These are phyloP conservation scores for Erythrobasidium yunnanense DNA, from an alignment of 768 basidiomycete species.

Conservation along the genomic window DNA sequence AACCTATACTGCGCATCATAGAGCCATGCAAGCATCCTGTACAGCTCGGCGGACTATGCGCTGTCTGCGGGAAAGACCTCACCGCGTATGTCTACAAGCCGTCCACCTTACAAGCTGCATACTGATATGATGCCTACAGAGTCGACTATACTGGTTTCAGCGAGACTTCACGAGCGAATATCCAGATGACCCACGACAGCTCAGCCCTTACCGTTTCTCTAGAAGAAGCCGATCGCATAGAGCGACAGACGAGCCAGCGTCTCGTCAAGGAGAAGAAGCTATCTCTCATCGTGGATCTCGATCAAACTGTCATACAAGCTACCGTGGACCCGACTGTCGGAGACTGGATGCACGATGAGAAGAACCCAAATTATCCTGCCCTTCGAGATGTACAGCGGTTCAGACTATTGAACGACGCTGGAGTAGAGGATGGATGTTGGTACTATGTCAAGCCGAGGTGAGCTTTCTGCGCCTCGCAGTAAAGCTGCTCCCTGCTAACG, in stretches of 20 bases:
- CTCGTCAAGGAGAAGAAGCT: slow-evolving; percentile 67
- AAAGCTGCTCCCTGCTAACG: neutral
- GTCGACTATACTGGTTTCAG: slow-evolving; percentile 79
- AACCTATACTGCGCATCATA: slow-evolving; percentile 49
- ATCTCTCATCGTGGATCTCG: slow-evolving; percentile 92
- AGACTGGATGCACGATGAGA: slow-evolving; percentile 78
- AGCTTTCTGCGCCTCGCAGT: too few relatives aligned
- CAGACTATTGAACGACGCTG: slow-evolving; percentile 46
- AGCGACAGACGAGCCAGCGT: slow-evolving; percentile 66
- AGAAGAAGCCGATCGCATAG: slow-evolving; percentile 74
- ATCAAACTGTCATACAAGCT: slow-evolving; percentile 97
- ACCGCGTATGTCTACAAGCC: slow-evolving; percentile 55
- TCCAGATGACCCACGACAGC: slow-evolving; percentile 88
- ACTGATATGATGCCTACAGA: slow-evolving; percentile 41
- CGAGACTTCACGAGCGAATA: slow-evolving; percentile 72
- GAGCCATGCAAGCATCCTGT: slow-evolving; percentile 97
- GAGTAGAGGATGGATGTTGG: slow-evolving; percentile 56
- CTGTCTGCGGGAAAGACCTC: slow-evolving; percentile 89
- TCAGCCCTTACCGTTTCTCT: slow-evolving; percentile 62
- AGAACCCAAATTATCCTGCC: slow-evolving; percentile 87
- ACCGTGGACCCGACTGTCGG: slow-evolving; percentile 97
- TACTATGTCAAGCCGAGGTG: slow-evolving; percentile 98
- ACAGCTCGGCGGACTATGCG: slow-evolving; percentile 83
- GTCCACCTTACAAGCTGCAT: neutral
- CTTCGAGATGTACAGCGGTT: slow-evolving; percentile 84